A percentile compares a stretch with the other conserved stretches of the same genome.
phyloP scores from a whole-genome alignment of 1,284 basidiomycete species.

The Phenoliferia sp. region DNA sequence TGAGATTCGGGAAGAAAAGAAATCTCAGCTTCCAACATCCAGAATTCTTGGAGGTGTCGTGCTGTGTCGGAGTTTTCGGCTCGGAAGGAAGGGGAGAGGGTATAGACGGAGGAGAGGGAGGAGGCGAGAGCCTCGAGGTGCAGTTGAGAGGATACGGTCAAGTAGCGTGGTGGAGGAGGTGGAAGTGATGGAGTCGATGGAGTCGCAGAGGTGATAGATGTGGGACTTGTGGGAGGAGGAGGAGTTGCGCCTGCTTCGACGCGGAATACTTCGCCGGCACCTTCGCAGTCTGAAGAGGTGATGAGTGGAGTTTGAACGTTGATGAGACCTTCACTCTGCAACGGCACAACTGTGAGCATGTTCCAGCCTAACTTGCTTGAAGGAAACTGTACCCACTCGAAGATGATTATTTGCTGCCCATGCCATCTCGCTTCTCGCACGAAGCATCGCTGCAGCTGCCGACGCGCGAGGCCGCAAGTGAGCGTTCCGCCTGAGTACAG shows the following conservation, averaged over 20 bases:
- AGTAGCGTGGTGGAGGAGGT: constrained; percentile 46
- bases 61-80: constrained; percentile 84
- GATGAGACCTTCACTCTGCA: constrained; percentile 67
- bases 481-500: constrained; percentile 72
- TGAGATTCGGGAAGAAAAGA: constrained; percentile 50
- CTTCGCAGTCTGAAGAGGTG: constrained; percentile 91
- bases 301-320: constrained; percentile 80
- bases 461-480: constrained; percentile 78
- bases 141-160: constrained; percentile 92
- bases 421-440: constrained; percentile 55
- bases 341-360: background rate
- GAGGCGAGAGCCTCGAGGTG: constrained; percentile 85
- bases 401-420: constrained; percentile 23
- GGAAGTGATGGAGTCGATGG: constrained; percentile 14
- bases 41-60: constrained; percentile 94
- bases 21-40: constrained; percentile 96
- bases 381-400: constrained; percentile 8
- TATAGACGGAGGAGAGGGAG: constrained; percentile 77
- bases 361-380: background rate
- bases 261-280: constrained; percentile 90
- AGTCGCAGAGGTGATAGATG: constrained; percentile 29
- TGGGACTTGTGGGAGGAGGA: constrained; percentile 28
- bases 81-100: constrained; percentile 84
- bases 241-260: constrained; percentile 50
- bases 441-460: constrained; percentile 63